A percentile compares a stretch with the other conserved stretches of the same genome.
These are phyloP conservation scores for Protoeuglena noctilucae DNA, from an alignment of 139 green algal genomes.

Conservation along the genomic window DNA sequence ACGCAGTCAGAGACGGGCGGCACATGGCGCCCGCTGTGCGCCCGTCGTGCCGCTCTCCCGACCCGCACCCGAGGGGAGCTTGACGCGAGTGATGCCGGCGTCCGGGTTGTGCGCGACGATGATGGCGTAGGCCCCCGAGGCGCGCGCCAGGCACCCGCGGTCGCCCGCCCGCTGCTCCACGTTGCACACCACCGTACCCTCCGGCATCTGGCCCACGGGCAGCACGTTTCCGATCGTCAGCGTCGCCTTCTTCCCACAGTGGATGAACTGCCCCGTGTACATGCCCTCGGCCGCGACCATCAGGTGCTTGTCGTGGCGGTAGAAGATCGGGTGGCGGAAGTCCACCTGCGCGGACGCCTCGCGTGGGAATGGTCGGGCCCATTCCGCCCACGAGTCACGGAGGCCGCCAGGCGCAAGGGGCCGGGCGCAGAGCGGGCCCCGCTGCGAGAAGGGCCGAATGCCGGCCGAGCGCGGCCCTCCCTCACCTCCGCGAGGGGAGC, in stretches of 20 bases:
- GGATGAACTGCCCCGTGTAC: slow-evolving; percentile 93
- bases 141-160: slow-evolving; percentile 74
- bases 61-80: slow-evolving; percentile 92
- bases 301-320: slow-evolving; percentile 88
- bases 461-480: not conserved
- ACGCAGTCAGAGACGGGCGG: too few species aligned
- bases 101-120: slow-evolving; percentile 96
- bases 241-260: slow-evolving; percentile 88
- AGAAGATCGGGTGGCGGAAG: slow-evolving; percentile 85
- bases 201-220: slow-evolving; percentile 89
- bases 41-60: too few species aligned
- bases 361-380: too few species aligned
- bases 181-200: slow-evolving; percentile 98
- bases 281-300: slow-evolving; percentile 91
- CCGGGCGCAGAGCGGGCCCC: too few species aligned
- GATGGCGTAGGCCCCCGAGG: slow-evolving; percentile 93
- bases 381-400: too few species aligned
- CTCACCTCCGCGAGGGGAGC: slow-evolving; percentile 84
- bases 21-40: too few species aligned
- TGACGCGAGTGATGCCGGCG: slow-evolving; percentile 88
- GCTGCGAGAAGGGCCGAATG: too few species aligned
- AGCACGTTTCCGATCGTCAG: slow-evolving; percentile 94
- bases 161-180: slow-evolving; percentile 89
- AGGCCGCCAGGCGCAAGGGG: too few species aligned
- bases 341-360: slow-evolving; percentile 56